Evolutionary conservation across 2,329 filamentous ascomycete species (phyloP), one percentile per base, ranked within the genome.

Genomic region (Aaosphaeria pasadenensis): DNA sequence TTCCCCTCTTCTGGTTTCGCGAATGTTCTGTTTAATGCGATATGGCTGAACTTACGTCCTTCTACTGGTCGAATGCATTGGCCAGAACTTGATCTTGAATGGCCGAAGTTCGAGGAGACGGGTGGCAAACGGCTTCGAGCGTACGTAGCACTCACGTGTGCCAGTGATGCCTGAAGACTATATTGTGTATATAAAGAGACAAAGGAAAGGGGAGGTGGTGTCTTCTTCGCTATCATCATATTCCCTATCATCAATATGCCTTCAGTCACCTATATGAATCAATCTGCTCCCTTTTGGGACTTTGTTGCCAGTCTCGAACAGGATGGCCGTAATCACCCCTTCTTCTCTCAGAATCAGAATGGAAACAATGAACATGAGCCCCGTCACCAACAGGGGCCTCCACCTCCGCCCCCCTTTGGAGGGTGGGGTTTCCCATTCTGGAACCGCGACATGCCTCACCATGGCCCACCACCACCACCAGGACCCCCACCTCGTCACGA

Each of bases 241-340:
- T 36, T 36, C 9, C 33, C 9, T 36, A 36, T 36, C 33, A 36
- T 36, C 33, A 36, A 36, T 11, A 82, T 82, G 78, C 74, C 79
- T 60, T 76, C 76, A 55, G 67, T 81, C 50, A 71, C 74, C 49
- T 77, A 79, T 60, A 74, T 79, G 69, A 80, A 81, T 49, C 71
- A 75, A 47, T 73, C 72, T 4, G 72, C 74, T 57, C 76, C 78
- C 44, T 80, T 82, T 61, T 82, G 80, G 79, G 78, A 82, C 62
- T 79, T 77, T 50, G 56, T 82, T 45, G 72, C 76, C 45, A 70
- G 66, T 51, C 69, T 83, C 9, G 78, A 82, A 54, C 67, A 74
- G 46, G 67, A 73, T 62, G 72, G 70, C 46, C 50, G 58, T 32
- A 62, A 70, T 28, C 72, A 78, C 57, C 74, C 77, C 29, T 73